Evolutionary conservation across 2,329 filamentous ascomycete genomes (phyloP).

Genomic region (Cercospora zeae-maydis): DNA sequence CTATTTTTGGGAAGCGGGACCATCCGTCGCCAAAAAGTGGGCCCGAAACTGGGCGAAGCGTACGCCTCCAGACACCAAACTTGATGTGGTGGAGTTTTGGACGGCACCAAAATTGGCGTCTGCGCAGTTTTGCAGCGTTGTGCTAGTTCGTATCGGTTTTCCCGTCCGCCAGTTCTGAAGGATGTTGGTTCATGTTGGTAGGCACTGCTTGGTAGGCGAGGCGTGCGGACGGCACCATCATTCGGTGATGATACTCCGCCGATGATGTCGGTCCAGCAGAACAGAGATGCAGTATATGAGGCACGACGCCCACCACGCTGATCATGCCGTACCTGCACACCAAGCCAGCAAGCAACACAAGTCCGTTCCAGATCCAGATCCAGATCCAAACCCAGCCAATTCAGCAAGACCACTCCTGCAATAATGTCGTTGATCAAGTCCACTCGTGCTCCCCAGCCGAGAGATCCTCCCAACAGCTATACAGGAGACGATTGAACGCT

Average conservation of each 20-base stretch:
- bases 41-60: slow-evolving; percentile 4
- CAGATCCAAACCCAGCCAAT: not conserved
- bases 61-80: not conserved
- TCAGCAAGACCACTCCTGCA: not conserved
- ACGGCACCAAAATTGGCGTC: not conserved
- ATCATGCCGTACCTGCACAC: not conserved
- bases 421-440: not conserved
- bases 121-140: slow-evolving; percentile 7
- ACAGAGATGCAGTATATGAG: slow-evolving; percentile 5
- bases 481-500: not conserved
- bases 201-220: slow-evolving; percentile 4
- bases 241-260: not conserved
- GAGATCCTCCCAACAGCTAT: slow-evolving; percentile 8
- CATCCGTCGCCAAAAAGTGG: not conserved
- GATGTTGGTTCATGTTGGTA: slow-evolving; percentile 11
- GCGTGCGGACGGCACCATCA: not conserved
- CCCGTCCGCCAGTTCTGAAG: not conserved
- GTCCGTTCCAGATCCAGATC: not conserved
- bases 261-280: not conserved
- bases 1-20: not conserved
- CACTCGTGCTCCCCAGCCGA: not conserved
- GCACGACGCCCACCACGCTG: slow-evolving; percentile 1
- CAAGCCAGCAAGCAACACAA: not conserved
- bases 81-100: not conserved
- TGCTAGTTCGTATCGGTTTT: slow-evolving; percentile 2